These are phyloP conservation scores for Cicer arietinum DNA, from an alignment of 306 rosid genomes.

Conservation along the genomic window DNA sequence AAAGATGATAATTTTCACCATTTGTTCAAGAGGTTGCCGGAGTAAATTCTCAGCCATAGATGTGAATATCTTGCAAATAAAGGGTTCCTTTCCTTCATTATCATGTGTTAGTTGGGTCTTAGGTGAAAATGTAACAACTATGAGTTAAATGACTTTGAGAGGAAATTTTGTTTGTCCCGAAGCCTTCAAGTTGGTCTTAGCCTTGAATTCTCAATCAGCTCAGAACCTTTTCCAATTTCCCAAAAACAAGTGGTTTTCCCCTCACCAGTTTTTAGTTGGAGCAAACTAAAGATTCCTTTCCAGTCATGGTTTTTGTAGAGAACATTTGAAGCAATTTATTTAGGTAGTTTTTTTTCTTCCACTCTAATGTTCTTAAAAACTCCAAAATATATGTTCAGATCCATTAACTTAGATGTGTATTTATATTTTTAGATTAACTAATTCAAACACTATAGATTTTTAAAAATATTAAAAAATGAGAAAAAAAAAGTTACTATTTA, in stretches of 20 bases:
- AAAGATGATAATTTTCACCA: neutral
- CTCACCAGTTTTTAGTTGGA: conserved; percentile 19
- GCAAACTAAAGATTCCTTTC: neutral
- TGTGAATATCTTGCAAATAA: conserved; percentile 1
- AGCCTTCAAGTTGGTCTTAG: conserved; percentile 8
- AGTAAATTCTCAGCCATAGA: conserved; percentile 6
- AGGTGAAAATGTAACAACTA: conserved; percentile 53
- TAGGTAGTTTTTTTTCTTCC: neutral
- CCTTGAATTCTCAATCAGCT: conserved; percentile 22
- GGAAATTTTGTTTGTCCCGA: conserved; percentile 42
- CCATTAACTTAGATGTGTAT: too few species aligned
- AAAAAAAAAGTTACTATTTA: neutral
- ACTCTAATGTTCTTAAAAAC: too few species aligned
- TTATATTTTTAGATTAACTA: too few species aligned
- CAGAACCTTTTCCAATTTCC: conserved; percentile 13
- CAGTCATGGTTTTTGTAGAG: neutral
- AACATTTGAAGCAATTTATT: neutral
- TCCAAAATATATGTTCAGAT: too few species aligned
- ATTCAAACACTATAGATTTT: too few species aligned
- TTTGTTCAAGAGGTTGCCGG: neutral
- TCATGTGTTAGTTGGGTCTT: conserved; percentile 49
- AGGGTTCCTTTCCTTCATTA: conserved; percentile 37
- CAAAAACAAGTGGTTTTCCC: neutral
- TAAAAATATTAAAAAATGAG: too few species aligned
- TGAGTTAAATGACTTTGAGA: conserved; percentile 16